Percentiles rank a stretch among this genome's conserved stretches.
Conservation (phyloP, 148 eudicot genomes). For the Chenopodium suecicum region DNA sequence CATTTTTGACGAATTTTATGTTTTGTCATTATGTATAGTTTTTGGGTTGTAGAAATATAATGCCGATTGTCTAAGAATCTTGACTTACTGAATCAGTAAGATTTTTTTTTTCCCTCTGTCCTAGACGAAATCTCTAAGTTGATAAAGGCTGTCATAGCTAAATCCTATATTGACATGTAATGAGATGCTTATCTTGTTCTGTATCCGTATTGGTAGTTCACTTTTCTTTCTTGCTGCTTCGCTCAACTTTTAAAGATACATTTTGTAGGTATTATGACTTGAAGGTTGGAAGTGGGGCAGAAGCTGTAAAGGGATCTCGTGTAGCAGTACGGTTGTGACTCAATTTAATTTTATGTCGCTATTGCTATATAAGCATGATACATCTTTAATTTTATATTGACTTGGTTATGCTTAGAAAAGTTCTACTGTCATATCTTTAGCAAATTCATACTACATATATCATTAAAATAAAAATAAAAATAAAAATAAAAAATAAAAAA, state of each 20-base stretch:
- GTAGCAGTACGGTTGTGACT: conserved; percentile 89
- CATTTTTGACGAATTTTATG: neutral
- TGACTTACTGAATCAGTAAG: neutral
- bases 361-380: conserved; percentile 11
- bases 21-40: neutral
- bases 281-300: conserved; percentile 76
- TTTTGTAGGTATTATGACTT: conserved; percentile 78
- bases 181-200: neutral
- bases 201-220: neutral
- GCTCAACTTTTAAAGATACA: conserved; percentile 11
- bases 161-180: conserved; percentile 1
- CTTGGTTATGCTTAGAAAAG: neutral
- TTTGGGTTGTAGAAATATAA: neutral
- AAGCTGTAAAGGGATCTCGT: conserved; percentile 97
- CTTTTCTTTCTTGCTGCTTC: neutral
- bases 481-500: neutral
- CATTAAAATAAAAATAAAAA: neutral
- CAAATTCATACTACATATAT: neutral
- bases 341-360: conserved; percentile 25
- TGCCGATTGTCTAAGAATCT: neutral
- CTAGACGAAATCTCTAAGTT: neutral
- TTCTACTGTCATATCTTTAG: neutral
- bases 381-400: neutral
- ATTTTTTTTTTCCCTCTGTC: neutral
- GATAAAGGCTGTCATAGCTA: neutral